These are phyloP conservation scores for Alternaria incomplexa DNA, from an alignment of 2,329 filamentous ascomycete species.

Conservation along the genomic window DNA sequence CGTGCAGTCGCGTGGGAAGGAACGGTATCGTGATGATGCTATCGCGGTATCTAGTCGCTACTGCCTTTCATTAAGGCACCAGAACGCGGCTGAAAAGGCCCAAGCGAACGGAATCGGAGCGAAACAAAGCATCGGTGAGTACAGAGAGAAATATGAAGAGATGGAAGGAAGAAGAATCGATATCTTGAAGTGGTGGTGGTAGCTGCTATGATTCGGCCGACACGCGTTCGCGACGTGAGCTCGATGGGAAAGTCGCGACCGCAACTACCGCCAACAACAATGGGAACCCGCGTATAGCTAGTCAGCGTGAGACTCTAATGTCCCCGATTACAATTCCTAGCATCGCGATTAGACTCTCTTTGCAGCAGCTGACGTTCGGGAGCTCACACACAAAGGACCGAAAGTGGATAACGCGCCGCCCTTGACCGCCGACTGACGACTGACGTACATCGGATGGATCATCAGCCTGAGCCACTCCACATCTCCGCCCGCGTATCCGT, in stretches of 20 bases:
- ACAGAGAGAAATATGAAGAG: too few species aligned
- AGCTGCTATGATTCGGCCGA: neutral
- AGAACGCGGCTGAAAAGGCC: neutral
- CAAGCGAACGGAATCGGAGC: neutral
- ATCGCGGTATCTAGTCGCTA: too few species aligned
- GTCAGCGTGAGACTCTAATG: neutral
- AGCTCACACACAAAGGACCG: conserved; percentile 4
- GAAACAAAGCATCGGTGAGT: too few species aligned
- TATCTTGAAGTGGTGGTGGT: neutral
- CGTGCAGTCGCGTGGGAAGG: neutral
- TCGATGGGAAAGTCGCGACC: neutral
- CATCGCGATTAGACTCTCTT: neutral
- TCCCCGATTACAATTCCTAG: neutral
- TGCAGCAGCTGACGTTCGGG: conserved; percentile 5
- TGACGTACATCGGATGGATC: conserved; percentile 13
- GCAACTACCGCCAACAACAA: neutral
- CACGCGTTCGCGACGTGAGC: neutral
- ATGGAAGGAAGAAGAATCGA: too few species aligned
- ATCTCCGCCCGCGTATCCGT: conserved; percentile 24
- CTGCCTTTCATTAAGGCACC: too few species aligned
- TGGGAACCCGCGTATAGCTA: neutral
- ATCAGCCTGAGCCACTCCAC: conserved; percentile 21
- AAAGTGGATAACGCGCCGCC: conserved; percentile 11
- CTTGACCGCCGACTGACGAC: conserved; percentile 9
- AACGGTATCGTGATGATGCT: neutral